A percentile compares a stretch with the other conserved stretches of the same genome.
Evolutionary conservation across 306 rosid genomes (phyloP).

Genomic region (Vicia villosa): DNA sequence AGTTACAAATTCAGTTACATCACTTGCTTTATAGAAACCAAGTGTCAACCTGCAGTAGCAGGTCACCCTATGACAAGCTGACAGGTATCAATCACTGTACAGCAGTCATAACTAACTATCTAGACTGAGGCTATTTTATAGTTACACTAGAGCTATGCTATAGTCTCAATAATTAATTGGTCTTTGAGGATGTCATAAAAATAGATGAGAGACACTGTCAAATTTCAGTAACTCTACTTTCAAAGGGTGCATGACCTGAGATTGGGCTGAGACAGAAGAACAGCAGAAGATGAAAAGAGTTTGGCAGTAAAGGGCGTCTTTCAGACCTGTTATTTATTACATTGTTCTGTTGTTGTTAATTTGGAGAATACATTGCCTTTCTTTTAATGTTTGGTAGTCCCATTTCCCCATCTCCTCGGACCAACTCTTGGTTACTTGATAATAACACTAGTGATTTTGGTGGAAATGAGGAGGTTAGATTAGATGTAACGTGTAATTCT

Average conservation of each 20-base stretch:
- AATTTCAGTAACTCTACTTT: neutral
- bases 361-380: neutral
- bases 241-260: neutral
- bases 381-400: neutral
- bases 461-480: neutral
- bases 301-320: neutral
- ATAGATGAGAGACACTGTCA: neutral
- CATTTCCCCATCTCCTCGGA: neutral
- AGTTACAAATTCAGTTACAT: too few species aligned
- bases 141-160: too few species aligned
- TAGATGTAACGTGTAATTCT: neutral
- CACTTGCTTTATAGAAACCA: too few species aligned
- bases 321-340: neutral
- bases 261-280: neutral
- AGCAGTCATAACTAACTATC: too few species aligned
- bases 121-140: too few species aligned
- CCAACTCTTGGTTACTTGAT: conserved; percentile 8
- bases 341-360: conserved; percentile 4
- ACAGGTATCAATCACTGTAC: too few species aligned
- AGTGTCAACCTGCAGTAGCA: too few species aligned
- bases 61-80: too few species aligned
- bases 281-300: neutral
- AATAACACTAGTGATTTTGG: conserved; percentile 3
- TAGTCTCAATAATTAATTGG: neutral
- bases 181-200: neutral